Evolutionary conservation across 305 asterid species (phyloP).

Genomic region (Fraxinus ornus): DNA sequence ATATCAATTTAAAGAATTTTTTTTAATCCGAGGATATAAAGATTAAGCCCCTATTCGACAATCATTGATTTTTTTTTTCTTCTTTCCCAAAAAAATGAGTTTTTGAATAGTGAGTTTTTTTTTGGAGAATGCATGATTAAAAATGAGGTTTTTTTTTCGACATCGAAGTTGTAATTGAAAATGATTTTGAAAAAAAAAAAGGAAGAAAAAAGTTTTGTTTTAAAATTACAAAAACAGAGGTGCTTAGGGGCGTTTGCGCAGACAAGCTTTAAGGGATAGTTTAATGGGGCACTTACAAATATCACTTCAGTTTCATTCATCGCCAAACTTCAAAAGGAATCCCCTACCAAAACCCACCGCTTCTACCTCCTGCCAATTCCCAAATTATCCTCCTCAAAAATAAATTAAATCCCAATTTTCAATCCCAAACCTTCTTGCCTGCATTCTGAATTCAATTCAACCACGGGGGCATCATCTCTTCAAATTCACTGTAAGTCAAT

Average conservation of each 20-base stretch:
- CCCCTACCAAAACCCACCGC: background rate
- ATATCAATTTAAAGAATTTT: too few species aligned
- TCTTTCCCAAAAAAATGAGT: too few species aligned
- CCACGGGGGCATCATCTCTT: slow-evolving; percentile 14
- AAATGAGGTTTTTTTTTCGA: too few species aligned
- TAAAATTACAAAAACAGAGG: background rate
- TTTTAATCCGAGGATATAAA: too few species aligned
- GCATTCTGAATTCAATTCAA: slow-evolving; percentile 5
- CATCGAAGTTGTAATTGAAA: too few species aligned
- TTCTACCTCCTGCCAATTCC: background rate
- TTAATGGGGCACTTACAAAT: background rate
- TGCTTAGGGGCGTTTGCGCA: background rate
- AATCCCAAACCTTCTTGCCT: background rate
- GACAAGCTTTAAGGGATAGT: background rate
- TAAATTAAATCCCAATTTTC: background rate
- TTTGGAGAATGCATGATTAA: too few species aligned
- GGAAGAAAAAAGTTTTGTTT: too few species aligned
- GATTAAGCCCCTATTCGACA: too few species aligned
- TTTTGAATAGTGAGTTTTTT: too few species aligned
- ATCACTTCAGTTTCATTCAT: background rate
- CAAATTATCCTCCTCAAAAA: background rate
- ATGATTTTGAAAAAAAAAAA: too few species aligned
- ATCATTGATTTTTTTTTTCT: too few species aligned
- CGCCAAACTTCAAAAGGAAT: background rate
- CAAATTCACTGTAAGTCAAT: slow-evolving; percentile 31